Percentiles rank a stretch among this genome's conserved stretches.
Evolutionary conservation across 495 filamentous ascomycete genomes (phyloP).

Genomic region (Penicillium ochrochloron): DNA sequence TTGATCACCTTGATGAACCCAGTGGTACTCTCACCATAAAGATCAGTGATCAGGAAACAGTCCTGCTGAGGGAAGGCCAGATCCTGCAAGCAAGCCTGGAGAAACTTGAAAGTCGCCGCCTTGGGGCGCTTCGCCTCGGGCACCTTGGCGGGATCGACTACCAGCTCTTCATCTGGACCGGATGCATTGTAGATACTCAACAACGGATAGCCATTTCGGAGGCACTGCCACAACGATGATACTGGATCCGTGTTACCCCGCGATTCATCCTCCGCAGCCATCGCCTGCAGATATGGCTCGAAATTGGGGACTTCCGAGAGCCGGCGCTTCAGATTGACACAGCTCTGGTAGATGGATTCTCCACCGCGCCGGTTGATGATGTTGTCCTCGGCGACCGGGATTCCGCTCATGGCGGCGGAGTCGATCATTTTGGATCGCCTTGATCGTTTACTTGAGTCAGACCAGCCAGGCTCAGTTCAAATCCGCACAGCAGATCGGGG

Average conservation of each 20-base stretch:
- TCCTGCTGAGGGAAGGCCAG: constrained; percentile 78
- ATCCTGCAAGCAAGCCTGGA: constrained; percentile 70
- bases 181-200: constrained; percentile 88
- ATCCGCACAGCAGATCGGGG: constrained; percentile 48
- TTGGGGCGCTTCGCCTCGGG: constrained; percentile 70
- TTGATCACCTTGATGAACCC: constrained; percentile 95
- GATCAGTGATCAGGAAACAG: constrained; percentile 87
- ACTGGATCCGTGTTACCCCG: constrained; percentile 79
- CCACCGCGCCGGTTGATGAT: constrained; percentile 96
- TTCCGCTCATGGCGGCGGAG: constrained; percentile 48
- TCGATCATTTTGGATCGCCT: constrained; percentile 45
- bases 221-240: constrained; percentile 84
- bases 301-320: constrained; percentile 84
- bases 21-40: constrained; percentile 92
- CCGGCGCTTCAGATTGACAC: constrained; percentile 78
- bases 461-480: constrained; percentile 39
- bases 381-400: constrained; percentile 75
- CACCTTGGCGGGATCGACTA: constrained; percentile 63
- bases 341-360: constrained; percentile 94
- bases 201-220: constrained; percentile 83
- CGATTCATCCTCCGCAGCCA: constrained; percentile 63
- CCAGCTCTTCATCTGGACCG: constrained; percentile 64
- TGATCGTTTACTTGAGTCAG: constrained; percentile 32
- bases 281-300: constrained; percentile 66
- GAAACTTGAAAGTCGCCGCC: constrained; percentile 70